Evolutionary conservation across 495 filamentous ascomycete species (phyloP).

Genomic region (Hamigera avellanea): DNA sequence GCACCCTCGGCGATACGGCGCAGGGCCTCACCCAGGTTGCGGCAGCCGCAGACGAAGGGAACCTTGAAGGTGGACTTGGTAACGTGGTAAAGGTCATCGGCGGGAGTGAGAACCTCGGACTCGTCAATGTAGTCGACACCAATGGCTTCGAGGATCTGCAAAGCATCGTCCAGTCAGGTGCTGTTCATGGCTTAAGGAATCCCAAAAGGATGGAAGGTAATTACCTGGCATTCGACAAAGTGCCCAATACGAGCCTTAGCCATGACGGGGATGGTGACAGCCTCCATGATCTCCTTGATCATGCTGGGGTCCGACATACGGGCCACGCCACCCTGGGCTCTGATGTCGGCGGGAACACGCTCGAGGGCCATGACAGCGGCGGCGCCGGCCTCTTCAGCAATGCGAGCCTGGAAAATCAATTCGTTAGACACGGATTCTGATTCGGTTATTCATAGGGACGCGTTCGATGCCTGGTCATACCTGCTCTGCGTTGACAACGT

Average conservation of each 20-base stretch:
- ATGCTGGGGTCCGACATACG: slow-evolving; percentile 93
- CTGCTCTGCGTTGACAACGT: slow-evolving; percentile 90
- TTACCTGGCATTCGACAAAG: slow-evolving; percentile 88
- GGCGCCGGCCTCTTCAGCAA: slow-evolving; percentile 94
- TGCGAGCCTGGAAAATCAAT: slow-evolving; percentile 53
- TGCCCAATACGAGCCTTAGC: slow-evolving; percentile 97
- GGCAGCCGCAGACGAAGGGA: slow-evolving; percentile 95
- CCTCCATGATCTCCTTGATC: slow-evolving; percentile 92
- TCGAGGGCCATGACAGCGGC: slow-evolving; percentile 97
- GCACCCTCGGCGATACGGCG: slow-evolving; percentile 87
- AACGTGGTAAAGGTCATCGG: slow-evolving; percentile 83
- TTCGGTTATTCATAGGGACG: background rate
- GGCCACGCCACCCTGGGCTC: slow-evolving; percentile 81
- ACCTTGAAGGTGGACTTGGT: slow-evolving; percentile 73
- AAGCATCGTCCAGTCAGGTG: slow-evolving; percentile 4
- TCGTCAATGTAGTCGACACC: slow-evolving; percentile 98
- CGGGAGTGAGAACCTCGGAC: slow-evolving; percentile 91
- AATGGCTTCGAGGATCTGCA: slow-evolving; percentile 80
- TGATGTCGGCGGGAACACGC: slow-evolving; percentile 94
- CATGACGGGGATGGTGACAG: slow-evolving; percentile 99
- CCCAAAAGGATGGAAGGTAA: slow-evolving; percentile 4
- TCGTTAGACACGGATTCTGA: background rate
- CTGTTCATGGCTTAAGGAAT: background rate
- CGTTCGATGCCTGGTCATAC: slow-evolving; percentile 22
- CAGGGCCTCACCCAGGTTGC: slow-evolving; percentile 89